Conservation (phyloP, 148 eudicot species). For the Polygonum aviculare region DNA sequence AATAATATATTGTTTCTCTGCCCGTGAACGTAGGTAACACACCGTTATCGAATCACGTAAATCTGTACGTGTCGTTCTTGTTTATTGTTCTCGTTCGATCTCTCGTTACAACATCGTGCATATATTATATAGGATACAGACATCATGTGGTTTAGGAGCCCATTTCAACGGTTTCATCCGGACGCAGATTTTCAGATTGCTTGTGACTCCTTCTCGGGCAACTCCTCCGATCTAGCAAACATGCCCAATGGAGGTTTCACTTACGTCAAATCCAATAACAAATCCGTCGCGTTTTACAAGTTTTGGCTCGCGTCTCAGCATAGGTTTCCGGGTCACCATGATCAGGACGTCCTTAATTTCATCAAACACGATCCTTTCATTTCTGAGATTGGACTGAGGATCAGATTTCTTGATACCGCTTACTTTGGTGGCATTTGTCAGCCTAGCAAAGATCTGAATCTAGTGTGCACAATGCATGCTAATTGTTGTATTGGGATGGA, state of each 20-base stretch:
- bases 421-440: conserved; percentile 32
- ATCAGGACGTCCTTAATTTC: conserved; percentile 22
- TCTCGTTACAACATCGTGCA: background rate
- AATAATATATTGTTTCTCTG: too few relatives aligned
- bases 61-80: too few relatives aligned
- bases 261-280: conserved; percentile 19
- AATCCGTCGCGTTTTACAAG: conserved; percentile 19
- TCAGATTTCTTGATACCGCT: conserved; percentile 25
- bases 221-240: conserved; percentile 12
- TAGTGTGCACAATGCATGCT: conserved; percentile 31
- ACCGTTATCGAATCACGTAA: too few relatives aligned
- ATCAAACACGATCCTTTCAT: conserved; percentile 14
- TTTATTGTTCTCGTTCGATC: too few relatives aligned
- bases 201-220: conserved; percentile 17
- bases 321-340: conserved; percentile 16
- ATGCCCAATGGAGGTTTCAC: conserved; percentile 18
- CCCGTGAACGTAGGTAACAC: too few relatives aligned
- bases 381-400: conserved; percentile 16
- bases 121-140: conserved; percentile 22
- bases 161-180: conserved; percentile 15
- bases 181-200: conserved; percentile 22
- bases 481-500: conserved; percentile 26
- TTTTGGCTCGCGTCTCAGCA: conserved; percentile 20
- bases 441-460: conserved; percentile 26
- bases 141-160: conserved; percentile 31